phyloP scores from a whole-genome alignment of 345 rosid genomes.

The Camelina hispida region DNA sequence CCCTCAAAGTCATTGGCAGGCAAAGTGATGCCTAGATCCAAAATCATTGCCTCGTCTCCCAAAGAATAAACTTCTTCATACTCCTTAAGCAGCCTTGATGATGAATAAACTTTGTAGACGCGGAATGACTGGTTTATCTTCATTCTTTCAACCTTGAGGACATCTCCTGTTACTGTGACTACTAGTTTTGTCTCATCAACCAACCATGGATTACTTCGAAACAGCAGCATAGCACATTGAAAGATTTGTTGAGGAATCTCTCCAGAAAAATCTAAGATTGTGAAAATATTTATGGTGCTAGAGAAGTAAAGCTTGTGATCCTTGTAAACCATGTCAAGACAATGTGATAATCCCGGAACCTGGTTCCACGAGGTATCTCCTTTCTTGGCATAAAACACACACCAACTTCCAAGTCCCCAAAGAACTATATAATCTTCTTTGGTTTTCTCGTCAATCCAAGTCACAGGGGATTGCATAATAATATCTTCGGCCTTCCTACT shows the following conservation, averaged over 20 bases:
- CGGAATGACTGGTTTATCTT: background rate
- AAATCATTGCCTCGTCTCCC: background rate
- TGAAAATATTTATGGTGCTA: background rate
- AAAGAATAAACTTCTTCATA: background rate
- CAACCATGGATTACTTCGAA: background rate
- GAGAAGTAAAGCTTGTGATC: slow-evolving; percentile 16
- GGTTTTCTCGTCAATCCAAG: slow-evolving; percentile 17
- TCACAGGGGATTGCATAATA: background rate
- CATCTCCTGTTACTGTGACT: background rate
- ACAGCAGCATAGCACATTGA: background rate
- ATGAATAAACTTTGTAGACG: background rate
- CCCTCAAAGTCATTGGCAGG: no score
- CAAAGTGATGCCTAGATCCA: background rate
- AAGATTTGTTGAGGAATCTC: background rate
- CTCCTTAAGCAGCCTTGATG: background rate
- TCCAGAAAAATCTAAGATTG: slow-evolving; percentile 1
- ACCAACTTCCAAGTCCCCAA: background rate
- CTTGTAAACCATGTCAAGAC: slow-evolving; percentile 9
- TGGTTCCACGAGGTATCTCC: background rate
- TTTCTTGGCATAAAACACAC: background rate
- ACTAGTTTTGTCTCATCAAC: background rate
- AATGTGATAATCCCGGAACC: background rate
- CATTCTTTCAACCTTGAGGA: background rate
- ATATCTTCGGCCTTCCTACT: background rate
- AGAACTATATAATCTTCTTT: background rate